Percentiles rank a stretch among this genome's conserved stretches.
These are phyloP conservation scores for Gloeopeniophorella convolvens DNA, from an alignment of 768 basidiomycete species.

Conservation along the genomic window DNA sequence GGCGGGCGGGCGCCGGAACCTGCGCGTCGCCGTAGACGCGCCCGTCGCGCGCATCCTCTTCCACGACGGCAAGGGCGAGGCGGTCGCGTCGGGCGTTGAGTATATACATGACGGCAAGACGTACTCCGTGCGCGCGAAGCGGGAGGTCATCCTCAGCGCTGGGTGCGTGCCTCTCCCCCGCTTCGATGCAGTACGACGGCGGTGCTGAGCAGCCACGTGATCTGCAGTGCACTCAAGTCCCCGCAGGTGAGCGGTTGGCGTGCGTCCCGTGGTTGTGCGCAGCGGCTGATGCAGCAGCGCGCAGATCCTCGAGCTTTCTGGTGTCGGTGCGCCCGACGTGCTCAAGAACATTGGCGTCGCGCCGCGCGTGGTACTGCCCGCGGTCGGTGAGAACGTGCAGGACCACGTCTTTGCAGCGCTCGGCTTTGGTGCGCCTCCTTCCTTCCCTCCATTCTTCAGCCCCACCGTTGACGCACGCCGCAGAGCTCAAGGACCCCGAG, in stretches of 20 bases:
- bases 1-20: constrained; percentile 7
- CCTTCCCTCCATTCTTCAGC: background rate
- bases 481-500: constrained; percentile 30
- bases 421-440: constrained; percentile 24
- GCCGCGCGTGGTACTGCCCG: constrained; percentile 35
- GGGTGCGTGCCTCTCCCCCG: constrained; percentile 26
- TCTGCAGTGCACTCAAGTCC: constrained; percentile 38
- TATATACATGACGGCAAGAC: constrained; percentile 26
- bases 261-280: background rate
- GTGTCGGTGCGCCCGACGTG: constrained; percentile 41
- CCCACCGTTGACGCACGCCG: background rate
- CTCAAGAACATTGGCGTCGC: constrained; percentile 36
- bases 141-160: constrained; percentile 39
- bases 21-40: constrained; percentile 17
- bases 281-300: constrained; percentile 15
- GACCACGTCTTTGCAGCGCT: constrained; percentile 35
- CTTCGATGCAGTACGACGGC: background rate
- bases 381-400: constrained; percentile 50
- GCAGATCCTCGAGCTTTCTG: constrained; percentile 52
- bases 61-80: constrained; percentile 8
- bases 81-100: constrained; percentile 31
- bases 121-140: constrained; percentile 30
- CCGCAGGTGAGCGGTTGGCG: constrained; percentile 13
- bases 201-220: background rate
- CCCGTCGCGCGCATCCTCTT: constrained; percentile 16